phyloP scores from a whole-genome alignment of 2,329 filamentous ascomycete genomes.

The Talaromyces amestolkiae region DNA sequence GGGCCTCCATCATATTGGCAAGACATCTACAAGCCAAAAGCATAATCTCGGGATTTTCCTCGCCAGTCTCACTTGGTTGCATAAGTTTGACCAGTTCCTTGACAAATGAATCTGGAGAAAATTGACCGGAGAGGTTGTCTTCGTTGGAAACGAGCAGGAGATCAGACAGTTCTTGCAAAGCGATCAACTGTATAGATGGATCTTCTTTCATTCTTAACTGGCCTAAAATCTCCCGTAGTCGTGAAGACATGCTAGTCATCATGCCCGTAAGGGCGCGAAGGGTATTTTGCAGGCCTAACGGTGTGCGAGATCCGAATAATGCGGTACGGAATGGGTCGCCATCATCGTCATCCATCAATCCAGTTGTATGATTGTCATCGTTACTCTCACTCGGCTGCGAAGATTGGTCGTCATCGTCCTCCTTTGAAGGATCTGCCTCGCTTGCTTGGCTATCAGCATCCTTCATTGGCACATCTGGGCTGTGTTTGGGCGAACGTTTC shows the following conservation, averaged over 20 bases:
- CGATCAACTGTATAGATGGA: slow-evolving; percentile 82
- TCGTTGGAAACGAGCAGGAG: slow-evolving; percentile 92
- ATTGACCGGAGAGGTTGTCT: slow-evolving; percentile 91
- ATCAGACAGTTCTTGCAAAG: slow-evolving; percentile 88
- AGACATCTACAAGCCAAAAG: slow-evolving; percentile 91
- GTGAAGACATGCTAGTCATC: slow-evolving; percentile 78
- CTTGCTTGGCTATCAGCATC: slow-evolving; percentile 60
- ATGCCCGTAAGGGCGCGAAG: slow-evolving; percentile 85
- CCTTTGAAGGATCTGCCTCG: slow-evolving; percentile 30
- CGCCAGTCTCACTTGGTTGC: slow-evolving; percentile 81
- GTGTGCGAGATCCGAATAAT: slow-evolving; percentile 64
- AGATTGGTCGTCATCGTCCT: slow-evolving; percentile 55
- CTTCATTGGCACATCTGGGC: slow-evolving; percentile 69
- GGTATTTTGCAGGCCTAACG: slow-evolving; percentile 71
- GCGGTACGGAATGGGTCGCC: slow-evolving; percentile 60
- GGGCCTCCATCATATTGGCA: slow-evolving; percentile 95
- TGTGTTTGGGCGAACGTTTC: slow-evolving; percentile 53
- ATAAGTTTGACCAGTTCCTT: slow-evolving; percentile 91
- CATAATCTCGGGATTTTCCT: slow-evolving; percentile 97
- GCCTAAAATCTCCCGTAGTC: slow-evolving; percentile 72
- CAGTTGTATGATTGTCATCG: slow-evolving; percentile 54
- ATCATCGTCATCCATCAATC: slow-evolving; percentile 55
- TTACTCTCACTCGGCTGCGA: slow-evolving; percentile 64
- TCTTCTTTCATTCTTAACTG: slow-evolving; percentile 82
- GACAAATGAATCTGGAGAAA: slow-evolving; percentile 89